Evolutionary conservation across 75 land plant species (phyloP), one percentile per base, ranked within the genome.

Genomic region (Cupressus sempervirens): DNA sequence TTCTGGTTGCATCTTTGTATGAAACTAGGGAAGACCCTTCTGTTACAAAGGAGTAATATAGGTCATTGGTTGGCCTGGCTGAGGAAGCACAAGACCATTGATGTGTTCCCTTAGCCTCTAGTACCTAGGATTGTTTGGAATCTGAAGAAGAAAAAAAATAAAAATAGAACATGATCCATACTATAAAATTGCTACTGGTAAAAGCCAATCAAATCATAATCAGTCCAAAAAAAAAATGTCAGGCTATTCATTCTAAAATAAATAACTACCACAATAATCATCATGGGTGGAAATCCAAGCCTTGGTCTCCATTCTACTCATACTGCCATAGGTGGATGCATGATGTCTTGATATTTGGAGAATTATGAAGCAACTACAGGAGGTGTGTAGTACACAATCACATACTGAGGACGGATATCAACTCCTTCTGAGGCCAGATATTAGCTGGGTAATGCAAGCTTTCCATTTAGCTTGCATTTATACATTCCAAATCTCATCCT

Each of bases 221-320:
- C 40, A 36, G 20, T 50, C n/a, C 30, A n/a, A n/a, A 46, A 82
- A 16, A 48, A 84, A 86, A 53, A 73, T 70, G 53, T 46, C 32
- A 45, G 20, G 54, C 4, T 72, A 72, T 35, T 72, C 32, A 70
- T 70, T 53, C 23, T 43, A 12, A 11, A 41, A 74, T 43, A 73
- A 26, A 50, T 3, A 45, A 68, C 50, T 68, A 91, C 94, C 86
- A 82, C 40, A 3, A 90, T 85, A 81, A 87, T 43, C 70, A 90
- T 86, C 82, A 89, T 75, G 16, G 90, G 84, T 77, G 87, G 93
- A 81, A 91, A 89, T 52, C 83, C 76, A 56, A 94, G 93, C 68
- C 91, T 85, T 48, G 91, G 84, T 86, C 95, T 92, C 95, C 93
- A 93, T 75, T 89, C 91, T 38, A 92, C 87, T 85, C 93, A 87